Base-by-base conservation (phyloP, 352 stramenopile species). In the Sclerospora graminicola region DNA sequence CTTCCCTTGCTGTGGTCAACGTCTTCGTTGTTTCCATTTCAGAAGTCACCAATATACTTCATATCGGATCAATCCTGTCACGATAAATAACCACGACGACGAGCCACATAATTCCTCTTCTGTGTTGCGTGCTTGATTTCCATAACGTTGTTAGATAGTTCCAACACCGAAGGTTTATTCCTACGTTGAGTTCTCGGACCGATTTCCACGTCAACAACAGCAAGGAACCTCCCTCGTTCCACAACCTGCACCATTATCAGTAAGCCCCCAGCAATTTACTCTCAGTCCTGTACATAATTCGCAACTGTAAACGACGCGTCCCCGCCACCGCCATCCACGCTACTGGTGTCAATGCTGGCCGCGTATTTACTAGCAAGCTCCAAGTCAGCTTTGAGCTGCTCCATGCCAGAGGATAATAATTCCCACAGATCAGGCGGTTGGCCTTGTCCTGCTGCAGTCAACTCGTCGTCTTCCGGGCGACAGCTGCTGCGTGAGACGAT, bases 321-420 rank as follows among this genome's bases (percentile, higher is more conserved):
- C 9, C 74, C 73, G 28, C 51, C 49, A 20, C 58, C 54, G 28
- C 61, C 62, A 31, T 72, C 57, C 27, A 63, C 58, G 45, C 60
- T 66, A 45, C 62, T 61, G 19, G 57, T 48, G 34, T 92, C 80
- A 44, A 92, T 88, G 53, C 79, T 92, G 16, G 73, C 73, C 6
- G 78, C 78, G 46, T 89, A 89, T 57, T 89, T 90, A 63, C 78
- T 89, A 6, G 81, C 78, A 36, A 93, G 63, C 55, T 93, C 78
- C 38, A 93, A 37, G 38, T 93, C 81, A 15, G 78, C 76, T 62
- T 93, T 90, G 11, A 93, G 66, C 60, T 93, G 81, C 52, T 93
- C 81, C 81, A 93, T 90, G n/a, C 81, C 81, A 0, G 70, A 85
- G 11, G 76, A 86, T 26, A 93, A 45, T 33, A 93, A 47, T 45